Conservation (phyloP, 2,329 filamentous ascomycete species). For the Colletotrichum euphorbiae region DNA sequence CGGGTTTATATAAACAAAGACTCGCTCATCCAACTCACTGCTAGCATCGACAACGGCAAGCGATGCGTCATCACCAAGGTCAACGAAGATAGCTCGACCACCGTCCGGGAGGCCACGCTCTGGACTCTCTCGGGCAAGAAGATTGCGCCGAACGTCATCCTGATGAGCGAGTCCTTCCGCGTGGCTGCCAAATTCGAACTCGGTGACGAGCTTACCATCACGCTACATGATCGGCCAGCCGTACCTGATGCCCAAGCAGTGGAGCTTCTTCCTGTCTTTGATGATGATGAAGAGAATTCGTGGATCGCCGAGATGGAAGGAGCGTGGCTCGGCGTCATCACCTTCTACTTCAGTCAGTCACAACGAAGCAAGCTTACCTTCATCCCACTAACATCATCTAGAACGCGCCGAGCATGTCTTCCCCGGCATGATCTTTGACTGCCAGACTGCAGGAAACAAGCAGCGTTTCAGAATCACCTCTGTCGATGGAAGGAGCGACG, state of each 20-base stretch:
- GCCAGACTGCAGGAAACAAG: constrained; percentile 65
- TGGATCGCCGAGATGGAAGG: constrained; percentile 50
- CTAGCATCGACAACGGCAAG: constrained; percentile 56
- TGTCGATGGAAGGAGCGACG: constrained; percentile 64
- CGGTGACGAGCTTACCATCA: constrained; percentile 72
- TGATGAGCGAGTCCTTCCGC: constrained; percentile 80
- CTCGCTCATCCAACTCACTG: constrained; percentile 57
- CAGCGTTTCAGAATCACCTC: constrained; percentile 69
- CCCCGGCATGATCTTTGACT: constrained; percentile 77
- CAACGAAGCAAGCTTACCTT: too few species aligned
- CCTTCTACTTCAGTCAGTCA: constrained; percentile 27
- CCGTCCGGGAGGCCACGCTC: constrained; percentile 59
- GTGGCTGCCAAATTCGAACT: constrained; percentile 79
- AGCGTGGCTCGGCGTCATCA: constrained; percentile 24
- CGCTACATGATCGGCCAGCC: constrained; percentile 64
- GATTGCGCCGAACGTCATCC: constrained; percentile 73
- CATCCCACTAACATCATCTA: constrained; percentile 44
- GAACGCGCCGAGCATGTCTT: constrained; percentile 75
- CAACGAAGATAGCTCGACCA: constrained; percentile 28
- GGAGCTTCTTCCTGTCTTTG: constrained; percentile 21
- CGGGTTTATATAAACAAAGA: constrained; percentile 62
- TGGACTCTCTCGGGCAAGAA: constrained; percentile 68
- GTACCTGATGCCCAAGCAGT: constrained; percentile 69
- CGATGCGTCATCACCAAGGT: constrained; percentile 55
- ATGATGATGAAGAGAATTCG: constrained; percentile 42